Percentiles rank a stretch among this genome's conserved stretches.
Evolutionary conservation across 306 rosid species (phyloP).

Genomic region (Citrullus mucosospermus): DNA sequence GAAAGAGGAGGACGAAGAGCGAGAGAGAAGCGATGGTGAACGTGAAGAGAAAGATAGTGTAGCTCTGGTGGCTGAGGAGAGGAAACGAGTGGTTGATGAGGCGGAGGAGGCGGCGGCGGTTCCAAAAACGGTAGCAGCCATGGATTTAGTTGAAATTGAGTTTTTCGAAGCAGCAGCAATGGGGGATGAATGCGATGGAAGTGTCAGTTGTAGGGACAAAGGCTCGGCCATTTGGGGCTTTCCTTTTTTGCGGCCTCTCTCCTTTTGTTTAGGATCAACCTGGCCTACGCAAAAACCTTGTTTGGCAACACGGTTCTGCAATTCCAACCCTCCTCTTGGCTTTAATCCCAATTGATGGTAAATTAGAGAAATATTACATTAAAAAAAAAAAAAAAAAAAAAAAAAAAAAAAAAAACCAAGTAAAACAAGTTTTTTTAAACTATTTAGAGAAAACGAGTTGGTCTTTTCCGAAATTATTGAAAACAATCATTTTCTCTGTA

Average conservation of each 20-base stretch:
- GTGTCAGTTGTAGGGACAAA: background rate
- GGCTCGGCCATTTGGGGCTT: background rate
- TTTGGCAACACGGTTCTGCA: background rate
- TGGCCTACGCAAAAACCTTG: background rate
- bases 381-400: too few species aligned
- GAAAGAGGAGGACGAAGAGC: conserved; percentile 22
- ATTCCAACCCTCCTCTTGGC: background rate
- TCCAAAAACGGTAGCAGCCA: conserved; percentile 30
- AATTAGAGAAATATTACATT: too few species aligned
- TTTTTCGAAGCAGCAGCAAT: background rate
- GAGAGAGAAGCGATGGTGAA: conserved; percentile 16
- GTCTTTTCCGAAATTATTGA: too few species aligned
- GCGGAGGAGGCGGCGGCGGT: conserved; percentile 15
- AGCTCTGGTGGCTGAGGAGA: conserved; percentile 36
- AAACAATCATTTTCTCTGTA: too few species aligned
- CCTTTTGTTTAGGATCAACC: background rate
- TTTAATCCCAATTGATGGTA: too few species aligned
- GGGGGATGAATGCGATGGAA: conserved; percentile 15
- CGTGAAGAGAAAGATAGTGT: conserved; percentile 22
- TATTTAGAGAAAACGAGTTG: too few species aligned
- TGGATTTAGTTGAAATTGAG: background rate
- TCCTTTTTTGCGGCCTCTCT: background rate
- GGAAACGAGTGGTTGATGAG: conserved; percentile 22
- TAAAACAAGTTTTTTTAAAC: too few species aligned
- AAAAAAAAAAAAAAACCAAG: too few species aligned